Conservation (phyloP, 305 asterid genomes). For the Fraxinus floribunda region DNA sequence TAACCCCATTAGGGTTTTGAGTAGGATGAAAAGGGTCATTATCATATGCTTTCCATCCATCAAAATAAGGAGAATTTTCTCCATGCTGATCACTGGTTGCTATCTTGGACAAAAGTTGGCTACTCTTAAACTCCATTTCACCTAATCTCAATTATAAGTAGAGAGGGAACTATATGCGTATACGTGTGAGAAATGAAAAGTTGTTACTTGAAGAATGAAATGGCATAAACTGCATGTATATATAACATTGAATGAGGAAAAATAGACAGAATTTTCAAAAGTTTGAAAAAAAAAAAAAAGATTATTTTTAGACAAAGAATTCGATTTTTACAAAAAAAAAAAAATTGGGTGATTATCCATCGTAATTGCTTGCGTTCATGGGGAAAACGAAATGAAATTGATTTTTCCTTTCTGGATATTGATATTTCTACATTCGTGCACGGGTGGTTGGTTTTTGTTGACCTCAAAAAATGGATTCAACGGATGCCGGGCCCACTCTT, state of each 20-base stretch:
- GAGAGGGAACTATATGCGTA: neutral
- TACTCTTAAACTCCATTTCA: slow-evolving; percentile 31
- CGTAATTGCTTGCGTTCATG: slow-evolving; percentile 23
- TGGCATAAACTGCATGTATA: neutral
- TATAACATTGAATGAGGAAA: slow-evolving; percentile 22
- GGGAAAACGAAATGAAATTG: neutral
- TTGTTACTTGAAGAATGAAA: slow-evolving; percentile 6
- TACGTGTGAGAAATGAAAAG: neutral
- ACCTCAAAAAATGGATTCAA: no score
- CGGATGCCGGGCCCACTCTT: no score
- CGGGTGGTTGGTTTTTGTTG: neutral
- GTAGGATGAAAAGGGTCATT: slow-evolving; percentile 60
- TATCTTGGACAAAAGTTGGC: slow-evolving; percentile 42
- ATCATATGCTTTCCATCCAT: slow-evolving; percentile 86
- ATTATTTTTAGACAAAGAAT: neutral
- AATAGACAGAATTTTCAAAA: slow-evolving; percentile 31
- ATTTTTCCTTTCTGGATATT: neutral
- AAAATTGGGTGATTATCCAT: neutral
- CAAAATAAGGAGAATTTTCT: slow-evolving; percentile 76
- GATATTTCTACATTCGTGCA: neutral
- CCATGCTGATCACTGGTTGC: slow-evolving; percentile 69
- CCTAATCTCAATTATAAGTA: neutral
- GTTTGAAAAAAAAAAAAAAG: neutral
- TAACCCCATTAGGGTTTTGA: slow-evolving; percentile 60
- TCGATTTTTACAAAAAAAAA: neutral